phyloP scores from a whole-genome alignment of 352 stramenopile species.

The Pythium phragmiticola region DNA sequence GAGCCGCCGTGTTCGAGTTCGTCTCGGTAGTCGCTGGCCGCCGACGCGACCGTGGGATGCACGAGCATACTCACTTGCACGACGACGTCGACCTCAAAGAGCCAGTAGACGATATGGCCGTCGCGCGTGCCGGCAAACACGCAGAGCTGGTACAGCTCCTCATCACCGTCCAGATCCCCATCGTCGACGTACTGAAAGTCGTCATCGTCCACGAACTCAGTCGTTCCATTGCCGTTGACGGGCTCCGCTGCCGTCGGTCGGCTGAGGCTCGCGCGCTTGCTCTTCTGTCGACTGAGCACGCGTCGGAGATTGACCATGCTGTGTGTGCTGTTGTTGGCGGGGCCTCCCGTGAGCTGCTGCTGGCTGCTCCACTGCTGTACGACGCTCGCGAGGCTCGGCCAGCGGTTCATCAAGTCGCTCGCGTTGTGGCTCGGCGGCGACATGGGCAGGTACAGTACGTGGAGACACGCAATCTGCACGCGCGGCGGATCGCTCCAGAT shows the following conservation, averaged over 20 bases:
- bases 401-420: constrained; percentile 34
- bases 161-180: constrained; percentile 31
- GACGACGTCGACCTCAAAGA: constrained; percentile 56
- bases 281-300: constrained; percentile 29
- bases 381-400: constrained; percentile 34
- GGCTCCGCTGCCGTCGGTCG: background rate
- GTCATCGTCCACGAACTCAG: constrained; percentile 22
- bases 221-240: background rate
- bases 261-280: constrained; percentile 23
- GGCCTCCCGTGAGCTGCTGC: constrained; percentile 11
- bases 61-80: constrained; percentile 72
- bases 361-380: constrained; percentile 32
- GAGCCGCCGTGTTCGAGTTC: constrained; percentile 8
- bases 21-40: constrained; percentile 12
- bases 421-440: constrained; percentile 72
- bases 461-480: constrained; percentile 51
- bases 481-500: constrained; percentile 61
- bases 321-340: constrained; percentile 18
- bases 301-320: constrained; percentile 31
- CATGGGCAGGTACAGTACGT: constrained; percentile 63
- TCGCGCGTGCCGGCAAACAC: constrained; percentile 73
- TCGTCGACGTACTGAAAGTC: constrained; percentile 46
- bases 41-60: constrained; percentile 16
- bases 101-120: constrained; percentile 68
- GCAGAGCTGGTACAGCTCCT: constrained; percentile 49